Evolutionary conservation across 2,329 filamentous ascomycete species (phyloP).

Genomic region (Capronia coronata): DNA sequence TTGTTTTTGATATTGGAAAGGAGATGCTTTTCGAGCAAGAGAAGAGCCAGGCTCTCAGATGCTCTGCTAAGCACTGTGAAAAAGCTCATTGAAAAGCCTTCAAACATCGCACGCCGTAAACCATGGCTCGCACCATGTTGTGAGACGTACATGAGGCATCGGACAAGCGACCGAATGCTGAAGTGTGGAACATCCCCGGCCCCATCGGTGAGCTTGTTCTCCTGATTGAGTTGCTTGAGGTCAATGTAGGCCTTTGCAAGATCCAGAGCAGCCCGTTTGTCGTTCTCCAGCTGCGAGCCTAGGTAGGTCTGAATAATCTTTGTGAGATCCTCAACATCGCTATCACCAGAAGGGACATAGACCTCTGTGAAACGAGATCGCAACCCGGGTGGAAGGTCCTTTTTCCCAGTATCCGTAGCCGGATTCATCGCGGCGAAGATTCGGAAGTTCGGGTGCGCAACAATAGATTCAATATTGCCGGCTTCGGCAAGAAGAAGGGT

Average conservation of each 20-base stretch:
- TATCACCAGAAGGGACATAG: slow-evolving; percentile 86
- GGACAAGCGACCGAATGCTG: slow-evolving; percentile 86
- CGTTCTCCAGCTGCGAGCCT: slow-evolving; percentile 61
- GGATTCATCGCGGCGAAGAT: slow-evolving; percentile 99
- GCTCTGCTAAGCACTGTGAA: slow-evolving; percentile 76
- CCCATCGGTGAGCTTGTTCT: slow-evolving; percentile 84
- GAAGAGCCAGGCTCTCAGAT: slow-evolving; percentile 71
- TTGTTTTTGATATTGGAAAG: slow-evolving; percentile 64
- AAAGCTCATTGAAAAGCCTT: slow-evolving; percentile 98
- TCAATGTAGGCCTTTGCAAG: slow-evolving; percentile 82
- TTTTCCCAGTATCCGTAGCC: slow-evolving; percentile 93
- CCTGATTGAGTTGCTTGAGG: slow-evolving; percentile 71
- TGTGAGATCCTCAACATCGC: slow-evolving; percentile 75
- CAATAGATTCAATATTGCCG: slow-evolving; percentile 82
- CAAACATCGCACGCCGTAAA: slow-evolving; percentile 75
- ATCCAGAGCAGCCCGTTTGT: slow-evolving; percentile 68
- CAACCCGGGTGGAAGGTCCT: slow-evolving; percentile 81
- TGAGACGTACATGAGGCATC: slow-evolving; percentile 79
- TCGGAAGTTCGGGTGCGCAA: slow-evolving; percentile 85
- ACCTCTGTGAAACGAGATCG: slow-evolving; percentile 91
- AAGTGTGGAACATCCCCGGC: slow-evolving; percentile 95
- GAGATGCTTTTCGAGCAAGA: slow-evolving; percentile 73
- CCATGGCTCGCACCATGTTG: slow-evolving; percentile 80
- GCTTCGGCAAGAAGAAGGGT: slow-evolving; percentile 89
- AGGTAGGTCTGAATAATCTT: slow-evolving; percentile 86